phyloP scores from a whole-genome alignment of 2,329 filamentous ascomycete species.

The Conoideocrella luteorostrata region DNA sequence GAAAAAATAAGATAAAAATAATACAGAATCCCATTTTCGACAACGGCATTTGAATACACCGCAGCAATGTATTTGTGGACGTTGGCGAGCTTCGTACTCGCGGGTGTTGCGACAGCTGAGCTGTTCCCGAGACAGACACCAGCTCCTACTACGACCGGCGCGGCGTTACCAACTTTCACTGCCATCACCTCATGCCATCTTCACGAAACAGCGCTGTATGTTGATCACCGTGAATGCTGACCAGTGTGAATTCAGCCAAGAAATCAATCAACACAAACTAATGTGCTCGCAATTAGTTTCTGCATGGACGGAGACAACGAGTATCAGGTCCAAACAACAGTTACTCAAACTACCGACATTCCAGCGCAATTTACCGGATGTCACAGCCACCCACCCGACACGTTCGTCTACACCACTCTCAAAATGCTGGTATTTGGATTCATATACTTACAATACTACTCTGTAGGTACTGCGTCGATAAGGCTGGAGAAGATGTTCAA shows the following conservation, averaged over 20 bases:
- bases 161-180: conserved; percentile 21
- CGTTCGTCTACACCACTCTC: conserved; percentile 31
- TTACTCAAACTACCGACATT: conserved; percentile 48
- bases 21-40: too few relatives aligned
- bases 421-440: conserved; percentile 4
- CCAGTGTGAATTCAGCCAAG: not conserved
- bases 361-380: conserved; percentile 59
- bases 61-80: conserved; percentile 3
- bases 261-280: not conserved
- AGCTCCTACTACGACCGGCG: conserved; percentile 18
- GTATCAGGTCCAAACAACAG: conserved; percentile 37
- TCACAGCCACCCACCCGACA: conserved; percentile 52
- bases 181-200: conserved; percentile 36
- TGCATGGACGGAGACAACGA: conserved; percentile 38
- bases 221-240: too few relatives aligned
- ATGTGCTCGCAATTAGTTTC: conserved; percentile 24
- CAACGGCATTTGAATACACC: not conserved
- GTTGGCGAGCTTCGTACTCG: conserved; percentile 1
- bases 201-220: conserved; percentile 33
- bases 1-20: too few relatives aligned
- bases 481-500: conserved; percentile 54
- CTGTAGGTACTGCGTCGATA: conserved; percentile 55
- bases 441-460: conserved; percentile 1
- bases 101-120: conserved; percentile 12
- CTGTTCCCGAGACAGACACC: conserved; percentile 25